phyloP scores from a whole-genome alignment of 768 basidiomycete species.

The Megacollybia marginata region DNA sequence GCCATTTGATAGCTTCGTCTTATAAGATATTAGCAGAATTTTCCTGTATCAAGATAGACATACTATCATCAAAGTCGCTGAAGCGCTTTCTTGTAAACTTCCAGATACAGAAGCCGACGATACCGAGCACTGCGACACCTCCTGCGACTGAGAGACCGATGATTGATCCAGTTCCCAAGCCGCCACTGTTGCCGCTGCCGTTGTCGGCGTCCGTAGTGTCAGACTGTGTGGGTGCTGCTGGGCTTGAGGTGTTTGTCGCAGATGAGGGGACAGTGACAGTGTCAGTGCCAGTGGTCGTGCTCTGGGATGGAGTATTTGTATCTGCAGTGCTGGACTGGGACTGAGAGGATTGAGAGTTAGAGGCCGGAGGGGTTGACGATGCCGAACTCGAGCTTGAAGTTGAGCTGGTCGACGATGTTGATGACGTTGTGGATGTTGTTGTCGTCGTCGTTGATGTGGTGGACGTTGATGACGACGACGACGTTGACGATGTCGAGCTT shows the following conservation, averaged over 20 bases:
- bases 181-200: slow-evolving; percentile 16
- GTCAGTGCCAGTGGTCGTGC: slow-evolving; percentile 15
- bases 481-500: background rate
- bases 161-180: slow-evolving; percentile 66
- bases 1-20: slow-evolving; percentile 91
- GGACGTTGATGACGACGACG: slow-evolving; percentile 4
- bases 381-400: background rate
- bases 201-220: slow-evolving; percentile 3
- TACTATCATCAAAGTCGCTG: slow-evolving; percentile 72
- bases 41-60: slow-evolving; percentile 18
- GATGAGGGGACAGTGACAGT: slow-evolving; percentile 16
- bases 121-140: slow-evolving; percentile 64
- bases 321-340: no score
- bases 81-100: slow-evolving; percentile 80
- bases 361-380: background rate
- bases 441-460: slow-evolving; percentile 1
- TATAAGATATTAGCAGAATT: slow-evolving; percentile 4
- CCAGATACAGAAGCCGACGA: slow-evolving; percentile 76
- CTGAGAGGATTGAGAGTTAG: no score
- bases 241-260: slow-evolving; percentile 9
- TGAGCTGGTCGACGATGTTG: background rate
- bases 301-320: no score
- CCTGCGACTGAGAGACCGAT: slow-evolving; percentile 77
- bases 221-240: slow-evolving; percentile 19
- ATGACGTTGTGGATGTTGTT: slow-evolving; percentile 3